A percentile compares a stretch with the other conserved stretches of the same genome.
phyloP scores from a whole-genome alignment of 768 basidiomycete genomes.

The Amanita pseudoporphyria region DNA sequence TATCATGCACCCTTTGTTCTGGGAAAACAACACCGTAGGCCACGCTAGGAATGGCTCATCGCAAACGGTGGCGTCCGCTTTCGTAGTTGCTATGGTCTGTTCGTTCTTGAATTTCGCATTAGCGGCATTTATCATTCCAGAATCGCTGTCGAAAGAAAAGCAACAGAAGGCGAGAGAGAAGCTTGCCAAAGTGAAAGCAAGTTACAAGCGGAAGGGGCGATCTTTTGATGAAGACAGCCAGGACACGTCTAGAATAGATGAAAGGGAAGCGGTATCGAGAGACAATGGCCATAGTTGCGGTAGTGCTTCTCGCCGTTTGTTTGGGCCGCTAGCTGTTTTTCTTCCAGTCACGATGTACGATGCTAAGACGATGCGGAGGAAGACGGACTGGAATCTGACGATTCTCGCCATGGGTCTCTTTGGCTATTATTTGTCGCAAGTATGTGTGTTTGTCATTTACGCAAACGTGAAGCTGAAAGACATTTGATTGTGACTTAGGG shows the following conservation, averaged over 20 bases:
- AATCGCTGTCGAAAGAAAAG: constrained; percentile 41
- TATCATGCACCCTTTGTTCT: constrained; percentile 28
- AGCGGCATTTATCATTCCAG: constrained; percentile 61
- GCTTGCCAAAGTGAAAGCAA: constrained; percentile 12
- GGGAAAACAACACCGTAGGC: constrained; percentile 8
- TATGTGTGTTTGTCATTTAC: constrained; percentile 23
- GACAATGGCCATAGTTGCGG: not conserved
- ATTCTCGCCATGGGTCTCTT: constrained; percentile 56
- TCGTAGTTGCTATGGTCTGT: constrained; percentile 34
- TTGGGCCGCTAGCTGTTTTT: constrained; percentile 64
- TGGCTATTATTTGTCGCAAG: constrained; percentile 54
- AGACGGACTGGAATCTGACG: constrained; percentile 77
- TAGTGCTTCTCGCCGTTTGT: constrained; percentile 23
- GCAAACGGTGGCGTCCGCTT: constrained; percentile 33
- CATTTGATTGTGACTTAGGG: constrained; percentile 31
- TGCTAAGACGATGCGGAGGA: constrained; percentile 25
- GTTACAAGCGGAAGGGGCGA: constrained; percentile 15
- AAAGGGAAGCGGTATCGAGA: not conserved
- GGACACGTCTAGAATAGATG: not conserved
- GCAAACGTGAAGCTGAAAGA: not conserved
- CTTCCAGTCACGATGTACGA: constrained; percentile 45
- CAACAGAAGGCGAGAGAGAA: constrained; percentile 22
- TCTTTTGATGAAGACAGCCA: constrained; percentile 10
- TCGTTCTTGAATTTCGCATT: constrained; percentile 49
- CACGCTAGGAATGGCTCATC: constrained; percentile 2